Percentiles rank a stretch among this genome's conserved stretches.
Conservation (phyloP, 108 stramenopile species). For the Cyclotella distinguenda region DNA sequence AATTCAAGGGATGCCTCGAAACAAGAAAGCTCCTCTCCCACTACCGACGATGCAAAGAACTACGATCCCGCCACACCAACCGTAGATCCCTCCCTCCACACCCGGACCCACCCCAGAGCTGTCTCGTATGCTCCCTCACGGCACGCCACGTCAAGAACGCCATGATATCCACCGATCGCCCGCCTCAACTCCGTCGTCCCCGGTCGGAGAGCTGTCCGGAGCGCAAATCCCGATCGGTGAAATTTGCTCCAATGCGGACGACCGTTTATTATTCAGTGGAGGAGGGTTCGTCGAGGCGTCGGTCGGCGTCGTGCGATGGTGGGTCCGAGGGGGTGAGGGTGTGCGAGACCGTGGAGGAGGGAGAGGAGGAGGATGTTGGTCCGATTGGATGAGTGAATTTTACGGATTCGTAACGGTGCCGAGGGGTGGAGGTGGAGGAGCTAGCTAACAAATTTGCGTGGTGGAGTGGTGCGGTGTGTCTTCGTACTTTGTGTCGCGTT, state of each 20-base stretch:
- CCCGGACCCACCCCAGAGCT: slow-evolving; percentile 28
- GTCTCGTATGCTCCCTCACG: slow-evolving; percentile 45
- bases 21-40: slow-evolving; percentile 77
- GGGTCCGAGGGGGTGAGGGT: too few relatives aligned
- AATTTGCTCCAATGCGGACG: slow-evolving; percentile 8
- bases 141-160: slow-evolving; percentile 36
- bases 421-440: too few relatives aligned
- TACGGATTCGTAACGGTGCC: too few relatives aligned
- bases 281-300: too few relatives aligned
- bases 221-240: slow-evolving; percentile 12
- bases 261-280: too few relatives aligned
- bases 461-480: too few relatives aligned
- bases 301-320: too few relatives aligned
- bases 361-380: too few relatives aligned
- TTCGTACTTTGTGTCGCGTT: too few relatives aligned
- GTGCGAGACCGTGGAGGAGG: too few relatives aligned
- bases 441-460: too few relatives aligned
- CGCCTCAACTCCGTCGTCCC: slow-evolving; percentile 5
- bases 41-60: slow-evolving; percentile 71
- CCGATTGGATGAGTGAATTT: too few relatives aligned
- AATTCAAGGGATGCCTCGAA: slow-evolving; percentile 73
- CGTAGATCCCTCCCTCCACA: slow-evolving; percentile 12
- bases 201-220: slow-evolving; percentile 14
- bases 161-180: background rate
- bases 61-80: slow-evolving; percentile 50